Percentiles rank a stretch among this genome's conserved stretches.
Evolutionary conservation across 768 basidiomycete genomes (phyloP).

Genomic region (Kwoniella newhampshirensis): DNA sequence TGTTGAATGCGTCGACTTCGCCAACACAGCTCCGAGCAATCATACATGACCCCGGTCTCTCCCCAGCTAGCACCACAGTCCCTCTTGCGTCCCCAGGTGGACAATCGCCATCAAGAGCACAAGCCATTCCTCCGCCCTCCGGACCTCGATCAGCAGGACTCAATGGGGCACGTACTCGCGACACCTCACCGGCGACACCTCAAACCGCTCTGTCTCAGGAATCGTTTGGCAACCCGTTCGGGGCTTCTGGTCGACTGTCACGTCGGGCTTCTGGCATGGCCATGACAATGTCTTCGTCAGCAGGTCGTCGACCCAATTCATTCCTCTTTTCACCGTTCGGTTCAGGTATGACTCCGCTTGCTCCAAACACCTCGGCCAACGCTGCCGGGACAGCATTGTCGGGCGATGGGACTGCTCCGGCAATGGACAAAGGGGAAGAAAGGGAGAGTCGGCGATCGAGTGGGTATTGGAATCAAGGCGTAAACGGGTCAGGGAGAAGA

Average conservation of each 20-base stretch:
- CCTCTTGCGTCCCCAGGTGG: background rate
- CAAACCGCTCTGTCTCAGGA: slow-evolving; percentile 38
- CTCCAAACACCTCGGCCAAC: background rate
- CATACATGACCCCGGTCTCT: background rate
- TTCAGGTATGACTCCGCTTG: slow-evolving; percentile 44
- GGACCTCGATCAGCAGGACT: slow-evolving; percentile 1
- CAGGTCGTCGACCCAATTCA: slow-evolving; percentile 31
- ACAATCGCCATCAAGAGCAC: background rate
- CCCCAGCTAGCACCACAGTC: background rate
- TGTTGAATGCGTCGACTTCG: background rate
- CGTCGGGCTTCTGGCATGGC: slow-evolving; percentile 30
- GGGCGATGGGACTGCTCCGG: background rate
- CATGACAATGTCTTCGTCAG: slow-evolving; percentile 15
- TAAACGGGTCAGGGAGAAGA: slow-evolving; percentile 8
- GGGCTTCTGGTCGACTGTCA: slow-evolving; percentile 20
- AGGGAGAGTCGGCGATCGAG: background rate
- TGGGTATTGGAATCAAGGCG: background rate
- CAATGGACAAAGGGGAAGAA: slow-evolving; percentile 66
- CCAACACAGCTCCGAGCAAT: background rate
- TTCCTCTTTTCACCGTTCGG: slow-evolving; percentile 44
- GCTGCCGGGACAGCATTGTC: too few relatives aligned
- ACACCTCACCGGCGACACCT: slow-evolving; percentile 30
- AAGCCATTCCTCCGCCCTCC: slow-evolving; percentile 7
- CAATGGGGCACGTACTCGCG: slow-evolving; percentile 4
- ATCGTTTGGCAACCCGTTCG: slow-evolving; percentile 25